Conservation (phyloP, 352 stramenopile genomes). For the Peronospora tabacina region DNA sequence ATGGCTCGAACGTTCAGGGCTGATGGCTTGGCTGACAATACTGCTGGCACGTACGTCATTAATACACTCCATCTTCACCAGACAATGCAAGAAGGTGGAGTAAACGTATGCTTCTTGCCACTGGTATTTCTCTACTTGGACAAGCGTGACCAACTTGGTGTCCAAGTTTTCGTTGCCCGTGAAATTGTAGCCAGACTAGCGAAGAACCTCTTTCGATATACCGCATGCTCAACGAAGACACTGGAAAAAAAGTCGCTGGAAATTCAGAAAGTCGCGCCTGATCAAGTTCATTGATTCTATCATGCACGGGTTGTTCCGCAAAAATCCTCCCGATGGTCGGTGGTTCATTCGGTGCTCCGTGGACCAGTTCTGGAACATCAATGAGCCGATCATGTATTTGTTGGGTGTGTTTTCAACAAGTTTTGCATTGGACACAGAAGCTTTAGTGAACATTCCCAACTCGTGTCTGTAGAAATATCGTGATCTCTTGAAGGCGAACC, state of each 20-base stretch:
- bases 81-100: slow-evolving; percentile 47
- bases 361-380: slow-evolving; percentile 70
- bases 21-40: slow-evolving; percentile 12
- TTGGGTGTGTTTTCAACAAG: slow-evolving; percentile 56
- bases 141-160: slow-evolving; percentile 38
- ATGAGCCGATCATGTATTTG: slow-evolving; percentile 52
- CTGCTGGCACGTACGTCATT: slow-evolving; percentile 55
- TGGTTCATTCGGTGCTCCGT: slow-evolving; percentile 34
- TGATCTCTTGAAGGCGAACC: slow-evolving; percentile 41
- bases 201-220: slow-evolving; percentile 69
- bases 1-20: slow-evolving; percentile 21
- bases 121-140: slow-evolving; percentile 47
- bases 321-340: slow-evolving; percentile 24
- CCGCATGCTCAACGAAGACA: slow-evolving; percentile 45
- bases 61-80: slow-evolving; percentile 53
- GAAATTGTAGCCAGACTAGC: slow-evolving; percentile 67
- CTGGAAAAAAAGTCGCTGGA: slow-evolving; percentile 41
- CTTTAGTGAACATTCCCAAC: slow-evolving; percentile 2
- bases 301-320: slow-evolving; percentile 54
- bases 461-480: slow-evolving; percentile 42
- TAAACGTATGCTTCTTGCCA: slow-evolving; percentile 69
- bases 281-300: slow-evolving; percentile 67
- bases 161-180: slow-evolving; percentile 48
- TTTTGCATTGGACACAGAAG: slow-evolving; percentile 36
- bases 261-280: slow-evolving; percentile 42